These are phyloP conservation scores for Cercospora sp. DNA, from an alignment of 2,329 filamentous ascomycete genomes.

Conservation along the genomic window DNA sequence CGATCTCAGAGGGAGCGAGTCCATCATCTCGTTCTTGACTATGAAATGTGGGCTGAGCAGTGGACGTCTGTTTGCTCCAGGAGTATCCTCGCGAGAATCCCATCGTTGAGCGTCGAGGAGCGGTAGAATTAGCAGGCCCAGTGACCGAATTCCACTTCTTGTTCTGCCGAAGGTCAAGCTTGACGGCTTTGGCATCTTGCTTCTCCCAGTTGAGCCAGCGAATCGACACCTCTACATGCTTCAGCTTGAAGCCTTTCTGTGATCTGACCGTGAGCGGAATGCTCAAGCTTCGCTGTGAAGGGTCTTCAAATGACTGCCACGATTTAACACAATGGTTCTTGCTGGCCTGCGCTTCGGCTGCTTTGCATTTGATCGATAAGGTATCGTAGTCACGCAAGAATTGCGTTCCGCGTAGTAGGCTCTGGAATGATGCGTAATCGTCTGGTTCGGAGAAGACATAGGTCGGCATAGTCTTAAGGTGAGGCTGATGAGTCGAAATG, in stretches of 20 bases:
- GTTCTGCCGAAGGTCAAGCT: background rate
- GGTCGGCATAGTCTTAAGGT: background rate
- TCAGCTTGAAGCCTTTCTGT: background rate
- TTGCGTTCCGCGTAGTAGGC: background rate
- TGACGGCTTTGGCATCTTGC: background rate
- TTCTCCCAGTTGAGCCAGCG: background rate
- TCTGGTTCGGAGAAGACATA: background rate
- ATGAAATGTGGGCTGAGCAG: background rate
- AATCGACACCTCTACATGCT: background rate
- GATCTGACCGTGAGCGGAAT: background rate
- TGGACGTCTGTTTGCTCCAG: background rate
- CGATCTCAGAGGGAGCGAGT: background rate
- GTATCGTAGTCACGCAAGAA: background rate
- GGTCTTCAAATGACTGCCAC: background rate
- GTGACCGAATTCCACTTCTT: background rate
- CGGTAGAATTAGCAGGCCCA: background rate
- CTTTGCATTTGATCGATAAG: background rate
- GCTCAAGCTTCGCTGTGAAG: background rate
- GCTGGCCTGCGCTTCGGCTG: background rate
- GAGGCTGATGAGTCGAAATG: background rate
- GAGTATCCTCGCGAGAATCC: background rate
- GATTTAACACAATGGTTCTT: background rate
- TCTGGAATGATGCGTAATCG: background rate
- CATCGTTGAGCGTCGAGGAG: background rate
- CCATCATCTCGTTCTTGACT: background rate